These are phyloP conservation scores for Cicer judaicum DNA, from an alignment of 306 rosid species.

Conservation along the genomic window DNA sequence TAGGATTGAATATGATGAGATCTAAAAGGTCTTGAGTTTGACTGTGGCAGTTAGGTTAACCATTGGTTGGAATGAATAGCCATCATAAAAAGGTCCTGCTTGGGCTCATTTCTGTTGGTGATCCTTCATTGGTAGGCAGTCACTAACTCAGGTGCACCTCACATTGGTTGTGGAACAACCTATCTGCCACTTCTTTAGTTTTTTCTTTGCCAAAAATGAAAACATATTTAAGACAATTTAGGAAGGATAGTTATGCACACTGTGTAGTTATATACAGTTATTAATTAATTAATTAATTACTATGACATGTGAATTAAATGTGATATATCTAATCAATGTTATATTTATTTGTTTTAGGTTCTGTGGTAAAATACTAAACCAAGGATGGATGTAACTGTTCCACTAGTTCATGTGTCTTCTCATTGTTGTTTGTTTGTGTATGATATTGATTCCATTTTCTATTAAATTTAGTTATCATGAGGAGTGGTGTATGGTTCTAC, in stretches of 20 bases:
- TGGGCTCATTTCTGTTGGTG: slow-evolving; percentile 1
- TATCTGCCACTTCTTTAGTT: slow-evolving; percentile 8
- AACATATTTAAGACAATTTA: neutral
- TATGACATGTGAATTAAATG: slow-evolving; percentile 4
- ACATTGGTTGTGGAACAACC: slow-evolving; percentile 5
- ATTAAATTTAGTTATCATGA: slow-evolving; percentile 73
- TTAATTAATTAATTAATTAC: neutral
- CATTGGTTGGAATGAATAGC: slow-evolving; percentile 29
- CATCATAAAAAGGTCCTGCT: slow-evolving; percentile 24
- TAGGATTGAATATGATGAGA: slow-evolving; percentile 16
- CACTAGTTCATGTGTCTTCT: slow-evolving; percentile 15
- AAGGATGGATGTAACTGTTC: slow-evolving; percentile 1
- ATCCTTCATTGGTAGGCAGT: slow-evolving; percentile 13
- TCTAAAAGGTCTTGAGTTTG: slow-evolving; percentile 2
- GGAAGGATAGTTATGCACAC: neutral
- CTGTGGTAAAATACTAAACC: slow-evolving; percentile 20
- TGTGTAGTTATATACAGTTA: neutral
- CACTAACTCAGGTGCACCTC: neutral
- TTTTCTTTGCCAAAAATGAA: neutral
- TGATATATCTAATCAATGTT: neutral
- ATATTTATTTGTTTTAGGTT: slow-evolving; percentile 29
- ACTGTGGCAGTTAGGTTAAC: slow-evolving; percentile 1
- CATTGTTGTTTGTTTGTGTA: slow-evolving; percentile 34
- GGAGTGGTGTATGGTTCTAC: slow-evolving; percentile 80
- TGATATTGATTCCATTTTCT: slow-evolving; percentile 36